Evolutionary conservation across 1,284 basidiomycete species (phyloP), one percentile per base, ranked within the genome.

Genomic region (Vanrija sp.): DNA sequence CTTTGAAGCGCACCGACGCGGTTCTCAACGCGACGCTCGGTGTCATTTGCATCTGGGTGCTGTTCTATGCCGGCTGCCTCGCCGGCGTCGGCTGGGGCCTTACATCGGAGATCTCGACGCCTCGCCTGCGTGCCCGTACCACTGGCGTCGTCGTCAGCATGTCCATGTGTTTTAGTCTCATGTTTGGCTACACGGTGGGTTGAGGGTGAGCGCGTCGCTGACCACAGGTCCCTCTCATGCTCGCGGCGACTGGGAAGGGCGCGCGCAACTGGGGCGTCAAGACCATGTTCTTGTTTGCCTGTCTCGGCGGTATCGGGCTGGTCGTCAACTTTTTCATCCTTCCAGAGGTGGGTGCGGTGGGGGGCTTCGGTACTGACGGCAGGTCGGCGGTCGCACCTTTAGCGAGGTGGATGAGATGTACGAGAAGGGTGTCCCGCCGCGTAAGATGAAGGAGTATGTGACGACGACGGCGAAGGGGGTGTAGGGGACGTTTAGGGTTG

Each of bases 331-430:
- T 20, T 24, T 54, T 54, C 35, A 48, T 36, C 19, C 39, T 54
- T 18, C 45, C 52, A 15, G 52, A 54, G 27, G 51, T 53, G n/a
- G 27, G 45, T 22, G 2, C 6, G 20, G 19, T 7, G 25, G 6
- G 14, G 6, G 4, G 37, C 37, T 25, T 25, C 14, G 37, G 5
- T 39, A 39, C 15, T n/a, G 18, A n/a, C n/a, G 6, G 18, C 24
- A 54, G 53, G 47, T 49, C 35, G n/a, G 35, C 22, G 59, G 59
- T 19, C 49, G 55, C 22, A 57, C 52, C 8, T 60, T 51, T 31
- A 42, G 39, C 10, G 59, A 60, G 39, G 18, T 60, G 18, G 59
- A 60, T 27, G 59, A 57, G 42, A 48, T 60, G 52, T 60, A 50
- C 47, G 59, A 60, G 19, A 41, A 24, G 14, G 39, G 37, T 18